Evolutionary conservation across 345 rosid species (phyloP).

Genomic region (Aquilaria malaccensis): DNA sequence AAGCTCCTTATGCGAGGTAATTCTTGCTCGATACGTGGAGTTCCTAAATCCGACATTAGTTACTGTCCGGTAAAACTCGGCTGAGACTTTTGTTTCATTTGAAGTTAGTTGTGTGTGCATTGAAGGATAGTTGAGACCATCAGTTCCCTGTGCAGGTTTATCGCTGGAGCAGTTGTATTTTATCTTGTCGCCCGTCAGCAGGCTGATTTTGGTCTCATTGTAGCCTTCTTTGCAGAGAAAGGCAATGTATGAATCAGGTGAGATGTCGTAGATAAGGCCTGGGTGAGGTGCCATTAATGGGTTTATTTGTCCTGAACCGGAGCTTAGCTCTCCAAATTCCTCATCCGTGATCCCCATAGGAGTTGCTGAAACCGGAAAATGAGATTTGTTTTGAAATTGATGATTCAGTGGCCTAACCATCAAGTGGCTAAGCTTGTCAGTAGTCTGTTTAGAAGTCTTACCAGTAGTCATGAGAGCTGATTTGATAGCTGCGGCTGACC

Average conservation of each 20-base stretch:
- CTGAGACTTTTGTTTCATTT: slow-evolving; percentile 23
- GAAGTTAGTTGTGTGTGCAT: slow-evolving; percentile 51
- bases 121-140: slow-evolving; percentile 81
- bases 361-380: slow-evolving; percentile 35
- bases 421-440: too few relatives aligned
- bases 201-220: slow-evolving; percentile 46
- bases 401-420: background rate
- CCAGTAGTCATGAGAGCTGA: slow-evolving; percentile 95
- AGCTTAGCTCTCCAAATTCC: slow-evolving; percentile 37
- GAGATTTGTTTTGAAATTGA: background rate
- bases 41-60: slow-evolving; percentile 43
- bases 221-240: slow-evolving; percentile 80
- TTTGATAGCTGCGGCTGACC: slow-evolving; percentile 84
- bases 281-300: slow-evolving; percentile 61
- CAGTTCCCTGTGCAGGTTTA: slow-evolving; percentile 47
- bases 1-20: slow-evolving; percentile 39
- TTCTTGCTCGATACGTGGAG: slow-evolving; percentile 43
- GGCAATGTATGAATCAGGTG: slow-evolving; percentile 36
- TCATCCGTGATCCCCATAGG: slow-evolving; percentile 46
- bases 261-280: slow-evolving; percentile 63
- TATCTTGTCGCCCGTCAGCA: slow-evolving; percentile 35
- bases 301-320: slow-evolving; percentile 82
- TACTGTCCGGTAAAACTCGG: slow-evolving; percentile 51
- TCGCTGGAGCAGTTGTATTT: slow-evolving; percentile 39
- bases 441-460: slow-evolving; percentile 8